Percentiles rank a stretch among this genome's conserved stretches.
These are phyloP conservation scores for Akanthomyces dipterigenus DNA, from an alignment of 2,329 filamentous ascomycete species.

Conservation along the genomic window DNA sequence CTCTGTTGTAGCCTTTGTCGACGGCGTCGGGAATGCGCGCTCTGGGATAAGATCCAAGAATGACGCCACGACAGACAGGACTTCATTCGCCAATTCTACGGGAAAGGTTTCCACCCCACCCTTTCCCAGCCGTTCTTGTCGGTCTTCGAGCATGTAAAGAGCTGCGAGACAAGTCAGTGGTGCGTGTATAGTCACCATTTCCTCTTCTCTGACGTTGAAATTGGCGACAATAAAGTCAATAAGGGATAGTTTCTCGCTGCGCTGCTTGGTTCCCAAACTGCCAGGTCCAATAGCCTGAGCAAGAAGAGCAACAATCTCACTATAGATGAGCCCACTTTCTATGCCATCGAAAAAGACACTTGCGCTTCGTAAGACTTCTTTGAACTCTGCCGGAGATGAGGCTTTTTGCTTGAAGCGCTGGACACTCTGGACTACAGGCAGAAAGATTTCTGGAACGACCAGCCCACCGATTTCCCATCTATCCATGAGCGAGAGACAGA, in stretches of 20 bases:
- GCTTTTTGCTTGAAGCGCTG: constrained; percentile 63
- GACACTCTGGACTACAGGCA: constrained; percentile 77
- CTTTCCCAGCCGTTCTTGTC: constrained; percentile 30
- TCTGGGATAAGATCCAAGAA: constrained; percentile 60
- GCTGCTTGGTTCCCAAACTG: constrained; percentile 36
- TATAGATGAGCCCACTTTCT: constrained; percentile 88
- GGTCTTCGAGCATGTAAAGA: constrained; percentile 59
- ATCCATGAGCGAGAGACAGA: constrained; percentile 95
- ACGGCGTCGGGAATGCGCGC: constrained; percentile 46
- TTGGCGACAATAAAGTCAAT: constrained; percentile 76
- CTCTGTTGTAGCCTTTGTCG: constrained; percentile 14
- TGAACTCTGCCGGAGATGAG: constrained; percentile 61
- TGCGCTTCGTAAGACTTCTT: constrained; percentile 85
- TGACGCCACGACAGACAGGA: constrained; percentile 44
- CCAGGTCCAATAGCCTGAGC: constrained; percentile 49
- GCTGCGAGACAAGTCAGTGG: constrained; percentile 56
- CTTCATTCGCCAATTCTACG: constrained; percentile 26
- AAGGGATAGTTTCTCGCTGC: constrained; percentile 60
- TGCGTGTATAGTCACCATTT: constrained; percentile 84
- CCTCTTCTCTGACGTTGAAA: constrained; percentile 93
- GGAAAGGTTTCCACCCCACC: constrained; percentile 27
- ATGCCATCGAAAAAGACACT: constrained; percentile 97
- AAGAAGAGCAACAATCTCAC: constrained; percentile 67
- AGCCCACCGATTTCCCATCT: constrained; percentile 93
- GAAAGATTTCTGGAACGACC: constrained; percentile 81